Evolutionary conservation across 495 filamentous ascomycete species (phyloP).

Genomic region (Wilcoxina mikolae): DNA sequence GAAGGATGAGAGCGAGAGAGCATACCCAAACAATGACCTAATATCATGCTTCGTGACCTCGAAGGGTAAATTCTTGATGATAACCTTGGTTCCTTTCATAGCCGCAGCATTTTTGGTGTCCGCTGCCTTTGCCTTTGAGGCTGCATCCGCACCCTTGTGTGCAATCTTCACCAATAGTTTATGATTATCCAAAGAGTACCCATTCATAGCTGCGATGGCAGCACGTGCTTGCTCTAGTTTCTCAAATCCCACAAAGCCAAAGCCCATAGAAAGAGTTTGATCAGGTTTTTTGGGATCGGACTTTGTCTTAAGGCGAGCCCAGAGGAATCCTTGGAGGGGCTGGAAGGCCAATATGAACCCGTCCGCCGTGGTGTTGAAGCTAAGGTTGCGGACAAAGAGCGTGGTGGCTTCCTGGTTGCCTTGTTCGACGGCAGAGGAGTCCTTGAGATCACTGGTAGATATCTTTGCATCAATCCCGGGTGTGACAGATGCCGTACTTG

Average conservation of each 20-base stretch:
- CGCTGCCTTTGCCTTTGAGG: constrained; percentile 54
- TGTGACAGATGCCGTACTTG: constrained; percentile 10
- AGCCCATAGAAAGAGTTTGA: constrained; percentile 83
- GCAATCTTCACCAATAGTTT: constrained; percentile 67
- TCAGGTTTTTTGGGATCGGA: constrained; percentile 69
- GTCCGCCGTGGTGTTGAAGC: constrained; percentile 72
- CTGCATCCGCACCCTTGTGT: constrained; percentile 71
- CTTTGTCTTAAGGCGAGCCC: constrained; percentile 75
- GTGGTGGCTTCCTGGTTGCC: constrained; percentile 48
- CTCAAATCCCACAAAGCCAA: constrained; percentile 83
- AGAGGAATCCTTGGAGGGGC: constrained; percentile 70
- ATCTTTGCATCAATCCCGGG: constrained; percentile 25
- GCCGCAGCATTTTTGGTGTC: constrained; percentile 40
- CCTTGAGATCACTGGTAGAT: constrained; percentile 33
- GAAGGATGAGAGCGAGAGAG: neutral
- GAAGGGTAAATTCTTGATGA: constrained; percentile 98
- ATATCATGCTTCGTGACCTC: constrained; percentile 88
- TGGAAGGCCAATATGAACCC: constrained; percentile 58
- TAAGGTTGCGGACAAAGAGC: constrained; percentile 82
- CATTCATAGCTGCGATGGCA: constrained; percentile 71
- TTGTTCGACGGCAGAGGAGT: constrained; percentile 40
- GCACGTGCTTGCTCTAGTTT: constrained; percentile 61
- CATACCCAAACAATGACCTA: constrained; percentile 54
- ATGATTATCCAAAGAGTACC: constrained; percentile 70
- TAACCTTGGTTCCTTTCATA: constrained; percentile 73